These are phyloP conservation scores for Dovyalis caffra DNA, from an alignment of 345 rosid species.

Conservation along the genomic window DNA sequence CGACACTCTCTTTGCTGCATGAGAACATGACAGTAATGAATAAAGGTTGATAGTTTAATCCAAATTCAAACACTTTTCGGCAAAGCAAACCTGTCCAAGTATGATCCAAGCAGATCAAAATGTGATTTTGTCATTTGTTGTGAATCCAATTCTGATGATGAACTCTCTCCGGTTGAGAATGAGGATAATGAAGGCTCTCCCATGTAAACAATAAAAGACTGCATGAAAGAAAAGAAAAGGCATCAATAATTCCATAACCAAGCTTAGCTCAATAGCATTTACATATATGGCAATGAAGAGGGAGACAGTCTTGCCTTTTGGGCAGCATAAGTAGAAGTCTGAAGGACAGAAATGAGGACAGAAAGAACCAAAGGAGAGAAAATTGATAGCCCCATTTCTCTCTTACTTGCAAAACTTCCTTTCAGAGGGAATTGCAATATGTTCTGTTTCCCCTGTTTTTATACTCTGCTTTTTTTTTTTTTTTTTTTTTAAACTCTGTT, in stretches of 20 bases:
- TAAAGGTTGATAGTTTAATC: not conserved
- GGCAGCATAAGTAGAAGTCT: not conserved
- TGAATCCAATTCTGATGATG: not conserved
- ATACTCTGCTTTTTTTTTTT: not conserved
- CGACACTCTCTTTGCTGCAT: not conserved
- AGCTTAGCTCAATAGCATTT: too few species aligned
- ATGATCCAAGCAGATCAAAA: conserved; percentile 14
- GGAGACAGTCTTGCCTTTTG: not conserved
- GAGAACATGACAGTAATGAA: not conserved
- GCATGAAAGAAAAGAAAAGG: conserved; percentile 9
- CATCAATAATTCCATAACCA: too few species aligned
- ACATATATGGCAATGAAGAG: not conserved
- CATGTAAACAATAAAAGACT: conserved; percentile 21
- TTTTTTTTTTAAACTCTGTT: too few species aligned
- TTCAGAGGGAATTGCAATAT: too few species aligned
- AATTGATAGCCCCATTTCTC: not conserved
- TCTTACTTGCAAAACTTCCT: too few species aligned
- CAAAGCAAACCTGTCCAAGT: conserved; percentile 5
- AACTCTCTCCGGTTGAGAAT: not conserved
- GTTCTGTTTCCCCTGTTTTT: not conserved
- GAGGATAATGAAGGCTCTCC: conserved; percentile 5
- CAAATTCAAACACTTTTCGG: not conserved
- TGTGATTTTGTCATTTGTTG: conserved; percentile 11
- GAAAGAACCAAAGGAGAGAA: not conserved
- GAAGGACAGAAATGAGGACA: not conserved